phyloP scores from a whole-genome alignment of 176 grass and related monocot genomes.

The Eragrostis nindensis region DNA sequence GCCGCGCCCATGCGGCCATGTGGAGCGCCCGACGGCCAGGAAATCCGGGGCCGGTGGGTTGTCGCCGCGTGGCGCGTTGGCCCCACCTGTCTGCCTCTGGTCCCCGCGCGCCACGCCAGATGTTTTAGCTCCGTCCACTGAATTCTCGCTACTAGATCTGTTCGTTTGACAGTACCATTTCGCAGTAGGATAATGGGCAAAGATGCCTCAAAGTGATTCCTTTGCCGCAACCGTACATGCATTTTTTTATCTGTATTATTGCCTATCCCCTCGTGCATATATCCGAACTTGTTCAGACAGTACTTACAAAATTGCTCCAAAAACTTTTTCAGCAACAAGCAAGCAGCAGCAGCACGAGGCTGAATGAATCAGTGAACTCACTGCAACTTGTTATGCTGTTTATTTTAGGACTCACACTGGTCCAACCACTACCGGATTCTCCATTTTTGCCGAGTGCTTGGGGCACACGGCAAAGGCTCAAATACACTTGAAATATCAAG shows the following conservation, averaged over 20 bases:
- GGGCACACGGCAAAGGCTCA: no score
- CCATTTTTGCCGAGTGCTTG: no score
- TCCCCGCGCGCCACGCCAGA: not conserved
- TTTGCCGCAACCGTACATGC: not conserved
- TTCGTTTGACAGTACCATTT: not conserved
- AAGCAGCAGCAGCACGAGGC: not conserved
- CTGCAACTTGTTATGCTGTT: not conserved
- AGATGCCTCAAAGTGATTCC: not conserved
- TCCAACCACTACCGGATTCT: no score
- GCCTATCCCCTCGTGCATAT: not conserved
- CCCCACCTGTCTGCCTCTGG: not conserved
- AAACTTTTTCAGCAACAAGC: no score
- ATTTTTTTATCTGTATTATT: no score
- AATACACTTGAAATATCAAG: no score
- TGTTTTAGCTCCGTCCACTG: not conserved
- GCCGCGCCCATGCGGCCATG: not conserved
- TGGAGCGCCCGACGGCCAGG: slow-evolving; percentile 15
- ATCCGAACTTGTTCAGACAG: not conserved
- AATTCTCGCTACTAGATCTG: not conserved
- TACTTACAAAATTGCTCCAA: no score
- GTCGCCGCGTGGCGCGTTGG: not conserved
- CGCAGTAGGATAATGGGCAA: not conserved
- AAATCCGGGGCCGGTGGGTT: not conserved
- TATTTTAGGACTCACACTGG: no score
- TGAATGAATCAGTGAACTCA: not conserved